Percentiles rank a stretch among this genome's conserved stretches.
Evolutionary conservation across 768 basidiomycete genomes (phyloP).

Genomic region (Phaffia tasmanica): DNA sequence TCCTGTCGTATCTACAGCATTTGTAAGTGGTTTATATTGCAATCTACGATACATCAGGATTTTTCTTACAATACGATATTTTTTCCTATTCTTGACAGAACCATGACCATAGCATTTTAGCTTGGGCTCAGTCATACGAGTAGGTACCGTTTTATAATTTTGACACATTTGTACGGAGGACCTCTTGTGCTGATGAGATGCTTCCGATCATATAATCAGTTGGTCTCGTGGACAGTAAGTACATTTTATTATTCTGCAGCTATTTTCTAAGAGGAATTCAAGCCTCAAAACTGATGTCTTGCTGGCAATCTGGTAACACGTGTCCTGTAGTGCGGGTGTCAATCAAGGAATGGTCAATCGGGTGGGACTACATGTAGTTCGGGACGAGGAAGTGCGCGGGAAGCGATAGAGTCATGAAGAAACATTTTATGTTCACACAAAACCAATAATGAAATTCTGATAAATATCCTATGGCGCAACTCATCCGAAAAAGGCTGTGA

Average conservation of each 20-base stretch:
- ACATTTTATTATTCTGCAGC: neutral
- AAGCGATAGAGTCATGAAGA: conserved; percentile 30
- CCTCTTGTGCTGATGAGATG: neutral
- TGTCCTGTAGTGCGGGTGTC: conserved; percentile 49
- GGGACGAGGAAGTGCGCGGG: conserved; percentile 42
- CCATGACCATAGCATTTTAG: conserved; percentile 12
- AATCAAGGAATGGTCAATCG: conserved; percentile 45
- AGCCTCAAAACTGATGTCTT: neutral
- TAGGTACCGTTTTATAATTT: neutral
- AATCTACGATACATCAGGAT: neutral
- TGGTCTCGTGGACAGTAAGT: conserved; percentile 25
- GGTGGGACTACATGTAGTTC: conserved; percentile 42
- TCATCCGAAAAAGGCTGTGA: too few relatives aligned
- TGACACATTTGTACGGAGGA: too few relatives aligned
- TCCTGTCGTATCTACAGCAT: conserved; percentile 19
- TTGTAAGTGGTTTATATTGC: neutral
- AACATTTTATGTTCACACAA: conserved; percentile 3
- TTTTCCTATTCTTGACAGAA: neutral
- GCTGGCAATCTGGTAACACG: conserved; percentile 20
- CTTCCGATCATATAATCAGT: neutral
- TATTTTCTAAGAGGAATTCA: neutral
- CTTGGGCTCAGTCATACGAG: conserved; percentile 20
- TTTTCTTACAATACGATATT: too few relatives aligned
- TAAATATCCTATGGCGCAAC: too few relatives aligned
- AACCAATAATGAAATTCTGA: neutral